Evolutionary conservation across 2,329 filamentous ascomycete species (phyloP), one percentile per base, ranked within the genome.

Genomic region (Cladosporium sp.): DNA sequence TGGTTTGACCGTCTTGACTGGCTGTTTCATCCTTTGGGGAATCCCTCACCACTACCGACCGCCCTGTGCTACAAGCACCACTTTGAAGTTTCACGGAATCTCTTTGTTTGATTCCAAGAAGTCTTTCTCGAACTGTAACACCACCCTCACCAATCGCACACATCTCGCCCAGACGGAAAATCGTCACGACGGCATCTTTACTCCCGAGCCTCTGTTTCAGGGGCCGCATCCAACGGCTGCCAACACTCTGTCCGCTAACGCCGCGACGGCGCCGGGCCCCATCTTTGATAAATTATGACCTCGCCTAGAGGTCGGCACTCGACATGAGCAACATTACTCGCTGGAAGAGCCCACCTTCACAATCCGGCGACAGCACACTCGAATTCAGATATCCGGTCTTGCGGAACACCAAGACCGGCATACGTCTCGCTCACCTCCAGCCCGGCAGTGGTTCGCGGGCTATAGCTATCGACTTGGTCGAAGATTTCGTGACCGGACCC

Each of bases 371-470:
- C 37, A 44, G 56, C 20, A 36, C 48, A 7, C 47, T 34, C 36
- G 4, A 5, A 27, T 64, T 58, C 34, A 52, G 48, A 17, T 62
- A 64, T 53, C 51, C 51, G n/a, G 47, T 47, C 7, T 49, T 63
- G 29, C 52, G 50, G 17, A 58, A 58, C 48, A 40, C 54, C 27
- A 59, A 55, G 45, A 62, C 60, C n/a, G 54, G 58, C 51, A 65
- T 64, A 17, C 58, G 61, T 5, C 56, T 66, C 8, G 63, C 57
- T 7, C 55, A 55, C 24, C 53, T 64, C 20, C 52, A 56, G 24
- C 61, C 58, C 1, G 61, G 61, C 3, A 57, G 39, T 19, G 61
- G 61, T 15, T 58, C 48, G 20, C 57, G 58, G 40, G 58, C 56
- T 22, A 53, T 64, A 12, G 43, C 57, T 22, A 63, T 64, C 41